Evolutionary conservation across 208 protist genomes (phyloP).

Genomic region (Acanthamoeba sp.): DNA sequence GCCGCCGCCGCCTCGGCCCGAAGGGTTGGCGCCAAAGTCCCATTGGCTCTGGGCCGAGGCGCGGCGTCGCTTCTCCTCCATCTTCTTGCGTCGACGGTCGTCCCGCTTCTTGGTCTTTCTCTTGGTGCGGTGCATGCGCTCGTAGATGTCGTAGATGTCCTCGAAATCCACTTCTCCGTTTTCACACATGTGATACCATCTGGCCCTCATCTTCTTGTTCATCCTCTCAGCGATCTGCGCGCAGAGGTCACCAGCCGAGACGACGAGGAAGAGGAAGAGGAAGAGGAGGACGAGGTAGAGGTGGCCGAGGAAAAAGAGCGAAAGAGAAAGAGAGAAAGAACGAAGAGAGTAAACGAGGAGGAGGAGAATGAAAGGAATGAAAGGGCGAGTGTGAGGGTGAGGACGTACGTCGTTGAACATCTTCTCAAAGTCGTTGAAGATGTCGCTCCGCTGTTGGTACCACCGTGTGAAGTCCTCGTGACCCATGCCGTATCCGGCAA

Average conservation of each 20-base stretch:
- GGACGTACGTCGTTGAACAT: background rate
- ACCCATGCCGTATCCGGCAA: background rate
- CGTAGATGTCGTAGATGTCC: constrained; percentile 40
- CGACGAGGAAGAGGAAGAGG: background rate
- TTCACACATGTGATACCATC: constrained; percentile 17
- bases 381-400: background rate
- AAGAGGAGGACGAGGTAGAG: background rate
- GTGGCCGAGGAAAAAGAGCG: background rate
- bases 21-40: too few species aligned
- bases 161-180: constrained; percentile 18
- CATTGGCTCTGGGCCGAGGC: too few species aligned
- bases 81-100: background rate
- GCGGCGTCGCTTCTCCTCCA: background rate
- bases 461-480: constrained; percentile 28
- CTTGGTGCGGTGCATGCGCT: background rate
- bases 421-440: constrained; percentile 31
- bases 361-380: background rate
- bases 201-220: background rate
- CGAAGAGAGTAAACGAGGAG: constrained; percentile 1
- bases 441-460: constrained; percentile 45
- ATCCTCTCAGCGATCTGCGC: background rate
- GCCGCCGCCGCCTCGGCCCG: too few species aligned
- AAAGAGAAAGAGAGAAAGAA: background rate
- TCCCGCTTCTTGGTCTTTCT: background rate
- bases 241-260: background rate